Conservation (phyloP, 371 early-diverging fungal genomes). For the Apophysomyces sp. region DNA sequence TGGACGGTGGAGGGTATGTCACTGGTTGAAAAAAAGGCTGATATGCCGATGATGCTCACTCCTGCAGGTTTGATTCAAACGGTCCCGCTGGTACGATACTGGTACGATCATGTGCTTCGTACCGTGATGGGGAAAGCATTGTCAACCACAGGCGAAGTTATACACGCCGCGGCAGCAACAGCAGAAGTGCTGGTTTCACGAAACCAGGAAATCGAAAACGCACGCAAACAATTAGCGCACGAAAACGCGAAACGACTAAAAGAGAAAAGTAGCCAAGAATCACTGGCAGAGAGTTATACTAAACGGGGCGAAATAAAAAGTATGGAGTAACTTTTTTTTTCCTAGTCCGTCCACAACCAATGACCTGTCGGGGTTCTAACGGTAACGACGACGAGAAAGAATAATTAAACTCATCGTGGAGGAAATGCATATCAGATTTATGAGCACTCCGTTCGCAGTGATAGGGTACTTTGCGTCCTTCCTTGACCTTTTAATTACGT, state of each 20-base stretch:
- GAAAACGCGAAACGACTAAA: conserved; percentile 2
- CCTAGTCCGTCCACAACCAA: too few relatives aligned
- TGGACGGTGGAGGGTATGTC: conserved; percentile 34
- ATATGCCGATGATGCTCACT: too few relatives aligned
- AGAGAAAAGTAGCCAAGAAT: background rate
- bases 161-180: conserved; percentile 48
- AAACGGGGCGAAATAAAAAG: background rate
- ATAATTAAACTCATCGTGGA: too few relatives aligned
- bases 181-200: conserved; percentile 21
- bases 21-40: too few relatives aligned
- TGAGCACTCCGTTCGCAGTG: too few relatives aligned
- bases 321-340: background rate
- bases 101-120: conserved; percentile 62
- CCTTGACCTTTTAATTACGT: too few relatives aligned
- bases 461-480: too few relatives aligned
- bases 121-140: conserved; percentile 49
- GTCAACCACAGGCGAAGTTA: conserved; percentile 51
- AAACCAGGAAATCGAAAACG: conserved; percentile 28
- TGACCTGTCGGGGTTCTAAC: too few relatives aligned
- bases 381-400: too few relatives aligned
- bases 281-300: background rate
- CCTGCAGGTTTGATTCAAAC: conserved; percentile 49
- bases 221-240: conserved; percentile 5
- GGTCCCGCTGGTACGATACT: conserved; percentile 54
- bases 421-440: too few relatives aligned